A percentile compares a stretch with the other conserved stretches of the same genome.
phyloP scores from a whole-genome alignment of 78 protist genomes.

The Chrysochromulina parva region DNA sequence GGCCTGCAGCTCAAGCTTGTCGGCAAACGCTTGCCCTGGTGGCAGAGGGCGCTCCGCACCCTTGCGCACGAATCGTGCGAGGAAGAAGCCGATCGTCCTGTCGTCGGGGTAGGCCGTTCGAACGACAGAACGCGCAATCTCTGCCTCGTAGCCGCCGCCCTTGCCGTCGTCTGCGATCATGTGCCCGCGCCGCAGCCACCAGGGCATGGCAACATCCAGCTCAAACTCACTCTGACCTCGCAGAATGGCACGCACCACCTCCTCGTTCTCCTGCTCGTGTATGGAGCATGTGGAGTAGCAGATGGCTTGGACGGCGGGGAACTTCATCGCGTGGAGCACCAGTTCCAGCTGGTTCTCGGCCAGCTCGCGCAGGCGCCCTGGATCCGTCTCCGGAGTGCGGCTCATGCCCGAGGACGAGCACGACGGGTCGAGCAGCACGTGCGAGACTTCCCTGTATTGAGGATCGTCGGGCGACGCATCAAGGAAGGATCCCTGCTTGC shows the following conservation, averaged over 20 bases:
- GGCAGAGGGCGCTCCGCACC: not conserved
- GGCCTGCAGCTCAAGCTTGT: not conserved
- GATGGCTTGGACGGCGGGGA: constrained; percentile 29
- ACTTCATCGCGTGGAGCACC: constrained; percentile 44
- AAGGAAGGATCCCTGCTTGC: not conserved
- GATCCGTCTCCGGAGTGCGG: not conserved
- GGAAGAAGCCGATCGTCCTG: constrained; percentile 58
- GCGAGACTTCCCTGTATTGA: not conserved
- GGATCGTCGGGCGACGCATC: not conserved
- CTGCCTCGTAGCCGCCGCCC: not conserved
- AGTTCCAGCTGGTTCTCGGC: not conserved
- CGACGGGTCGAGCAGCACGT: constrained; percentile 52
- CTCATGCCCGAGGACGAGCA: constrained; percentile 49
- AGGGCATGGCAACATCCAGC: constrained; percentile 16
- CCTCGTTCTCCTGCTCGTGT: constrained; percentile 65
- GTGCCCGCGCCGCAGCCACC: constrained; percentile 34
- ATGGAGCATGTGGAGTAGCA: constrained; percentile 71
- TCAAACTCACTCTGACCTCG: not conserved
- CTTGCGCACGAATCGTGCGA: constrained; percentile 49
- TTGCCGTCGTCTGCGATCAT: not conserved
- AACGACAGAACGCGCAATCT: not conserved
- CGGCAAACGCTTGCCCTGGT: not conserved
- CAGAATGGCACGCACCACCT: constrained; percentile 47
- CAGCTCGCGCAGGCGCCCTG: not conserved
- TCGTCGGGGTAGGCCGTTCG: constrained; percentile 12